Evolutionary conservation across 108 stramenopile genomes (phyloP).

Genomic region (Hondaea fermentalgiana): DNA sequence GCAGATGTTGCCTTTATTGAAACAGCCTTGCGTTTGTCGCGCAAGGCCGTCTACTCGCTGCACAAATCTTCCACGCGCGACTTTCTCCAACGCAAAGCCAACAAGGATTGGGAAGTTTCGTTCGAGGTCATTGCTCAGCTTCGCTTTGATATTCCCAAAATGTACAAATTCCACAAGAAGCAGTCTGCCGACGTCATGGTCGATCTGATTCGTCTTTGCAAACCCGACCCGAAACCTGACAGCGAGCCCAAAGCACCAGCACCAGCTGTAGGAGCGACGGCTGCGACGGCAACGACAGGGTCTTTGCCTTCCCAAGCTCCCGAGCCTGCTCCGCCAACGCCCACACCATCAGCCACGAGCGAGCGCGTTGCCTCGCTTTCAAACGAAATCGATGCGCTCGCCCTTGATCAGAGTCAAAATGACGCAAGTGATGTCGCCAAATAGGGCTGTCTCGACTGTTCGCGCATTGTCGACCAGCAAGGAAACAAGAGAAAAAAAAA

Average conservation of each 20-base stretch:
- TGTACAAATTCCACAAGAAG: constrained; percentile 79
- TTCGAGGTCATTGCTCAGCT: constrained; percentile 76
- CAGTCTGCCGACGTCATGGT: constrained; percentile 78
- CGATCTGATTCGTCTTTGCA: constrained; percentile 68
- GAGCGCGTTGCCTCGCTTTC: too few species aligned
- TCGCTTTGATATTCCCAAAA: constrained; percentile 81
- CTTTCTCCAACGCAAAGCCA: constrained; percentile 40
- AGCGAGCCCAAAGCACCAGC: not conserved
- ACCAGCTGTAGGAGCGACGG: not conserved
- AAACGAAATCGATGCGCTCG: too few species aligned
- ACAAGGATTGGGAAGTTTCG: constrained; percentile 55
- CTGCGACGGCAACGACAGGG: not conserved
- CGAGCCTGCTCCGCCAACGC: too few species aligned
- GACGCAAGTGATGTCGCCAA: too few species aligned
- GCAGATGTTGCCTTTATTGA: constrained; percentile 26
- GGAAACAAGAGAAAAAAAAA: too few species aligned
- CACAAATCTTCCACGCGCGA: constrained; percentile 83
- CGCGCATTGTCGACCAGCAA: too few species aligned
- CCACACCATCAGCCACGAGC: too few species aligned
- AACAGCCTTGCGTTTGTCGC: constrained; percentile 56
- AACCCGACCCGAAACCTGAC: not conserved
- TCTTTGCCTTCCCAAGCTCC: not conserved
- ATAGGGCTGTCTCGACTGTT: too few species aligned
- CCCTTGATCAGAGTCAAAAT: too few species aligned
- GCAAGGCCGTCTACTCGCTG: constrained; percentile 78